Percentiles rank a stretch among this genome's conserved stretches.
Conservation (phyloP, 2,329 filamentous ascomycete species). For the Laburnicola sp. region DNA sequence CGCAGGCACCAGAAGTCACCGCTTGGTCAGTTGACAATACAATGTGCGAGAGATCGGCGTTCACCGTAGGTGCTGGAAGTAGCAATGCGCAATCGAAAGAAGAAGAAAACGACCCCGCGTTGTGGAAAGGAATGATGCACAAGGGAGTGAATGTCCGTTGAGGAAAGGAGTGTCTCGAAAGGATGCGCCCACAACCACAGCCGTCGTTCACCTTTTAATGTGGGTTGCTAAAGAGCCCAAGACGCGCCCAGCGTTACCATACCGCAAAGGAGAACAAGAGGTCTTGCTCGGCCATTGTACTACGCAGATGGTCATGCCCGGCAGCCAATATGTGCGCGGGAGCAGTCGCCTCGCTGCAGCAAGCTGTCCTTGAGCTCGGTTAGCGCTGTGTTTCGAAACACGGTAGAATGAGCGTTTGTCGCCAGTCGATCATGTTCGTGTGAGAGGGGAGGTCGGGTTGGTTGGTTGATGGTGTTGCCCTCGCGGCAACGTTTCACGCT, state of each 20-base stretch:
- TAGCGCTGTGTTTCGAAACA: constrained; percentile 32
- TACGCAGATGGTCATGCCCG: constrained; percentile 22
- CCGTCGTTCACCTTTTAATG: constrained; percentile 27
- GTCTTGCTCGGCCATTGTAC: constrained; percentile 26
- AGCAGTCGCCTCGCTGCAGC: neutral
- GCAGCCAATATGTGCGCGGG: constrained; percentile 27
- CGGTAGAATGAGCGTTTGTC: constrained; percentile 22
- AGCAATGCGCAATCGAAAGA: constrained; percentile 29
- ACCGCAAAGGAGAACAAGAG: neutral
- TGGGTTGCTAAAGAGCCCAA: neutral
- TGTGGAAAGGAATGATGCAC: constrained; percentile 30
- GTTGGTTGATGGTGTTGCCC: constrained; percentile 17
- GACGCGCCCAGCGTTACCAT: neutral
- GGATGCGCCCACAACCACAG: constrained; percentile 24
- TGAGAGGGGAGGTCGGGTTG: constrained; percentile 10
- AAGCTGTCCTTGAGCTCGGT: constrained; percentile 6
- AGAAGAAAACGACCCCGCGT: constrained; percentile 36
- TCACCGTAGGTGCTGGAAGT: constrained; percentile 8
- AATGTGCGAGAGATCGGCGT: constrained; percentile 4
- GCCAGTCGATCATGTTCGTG: constrained; percentile 18
- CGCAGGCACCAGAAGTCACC: neutral
- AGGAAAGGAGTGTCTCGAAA: constrained; percentile 27
- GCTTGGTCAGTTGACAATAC: constrained; percentile 20
- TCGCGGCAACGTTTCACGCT: constrained; percentile 29
- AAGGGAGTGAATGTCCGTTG: constrained; percentile 37